Evolutionary conservation across 2,329 filamentous ascomycete genomes (phyloP).

Genomic region (Fusarium redolens): DNA sequence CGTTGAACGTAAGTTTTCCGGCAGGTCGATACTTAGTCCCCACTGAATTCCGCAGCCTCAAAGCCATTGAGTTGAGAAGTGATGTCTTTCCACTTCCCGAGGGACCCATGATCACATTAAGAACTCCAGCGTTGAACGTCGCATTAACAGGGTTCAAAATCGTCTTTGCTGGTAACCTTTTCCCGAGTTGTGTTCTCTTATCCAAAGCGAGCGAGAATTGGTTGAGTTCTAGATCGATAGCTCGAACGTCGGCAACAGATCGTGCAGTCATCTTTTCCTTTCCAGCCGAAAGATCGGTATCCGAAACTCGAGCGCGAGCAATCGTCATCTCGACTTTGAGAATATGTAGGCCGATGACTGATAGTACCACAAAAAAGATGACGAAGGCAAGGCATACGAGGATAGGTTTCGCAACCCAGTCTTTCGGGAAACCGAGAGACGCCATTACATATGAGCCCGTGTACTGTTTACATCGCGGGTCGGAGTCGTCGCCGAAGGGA

Average conservation of each 20-base stretch:
- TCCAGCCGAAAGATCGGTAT: constrained; percentile 73
- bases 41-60: constrained; percentile 70
- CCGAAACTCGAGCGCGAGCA: constrained; percentile 68
- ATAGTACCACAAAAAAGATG: constrained; percentile 70
- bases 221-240: constrained; percentile 73
- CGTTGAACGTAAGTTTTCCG: constrained; percentile 77
- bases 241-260: constrained; percentile 64
- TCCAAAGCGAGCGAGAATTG: constrained; percentile 72
- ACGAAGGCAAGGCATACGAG: constrained; percentile 71
- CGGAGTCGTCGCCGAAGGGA: constrained; percentile 69
- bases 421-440: constrained; percentile 72
- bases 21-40: constrained; percentile 70
- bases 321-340: constrained; percentile 76
- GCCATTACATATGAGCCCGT: constrained; percentile 76
- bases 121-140: constrained; percentile 72
- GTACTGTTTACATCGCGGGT: constrained; percentile 75
- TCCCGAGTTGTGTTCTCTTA: constrained; percentile 66
- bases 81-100: constrained; percentile 83
- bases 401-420: constrained; percentile 77
- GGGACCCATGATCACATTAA: constrained; percentile 85
- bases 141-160: constrained; percentile 76
- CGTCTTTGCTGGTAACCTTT: constrained; percentile 62
- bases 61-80: constrained; percentile 77
- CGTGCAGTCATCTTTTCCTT: constrained; percentile 75
- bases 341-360: constrained; percentile 71